Evolutionary conservation across 192 early-diverging fungal species (phyloP), one percentile per base, ranked within the genome.

Genomic region (Rhizophlyctis rosea): DNA sequence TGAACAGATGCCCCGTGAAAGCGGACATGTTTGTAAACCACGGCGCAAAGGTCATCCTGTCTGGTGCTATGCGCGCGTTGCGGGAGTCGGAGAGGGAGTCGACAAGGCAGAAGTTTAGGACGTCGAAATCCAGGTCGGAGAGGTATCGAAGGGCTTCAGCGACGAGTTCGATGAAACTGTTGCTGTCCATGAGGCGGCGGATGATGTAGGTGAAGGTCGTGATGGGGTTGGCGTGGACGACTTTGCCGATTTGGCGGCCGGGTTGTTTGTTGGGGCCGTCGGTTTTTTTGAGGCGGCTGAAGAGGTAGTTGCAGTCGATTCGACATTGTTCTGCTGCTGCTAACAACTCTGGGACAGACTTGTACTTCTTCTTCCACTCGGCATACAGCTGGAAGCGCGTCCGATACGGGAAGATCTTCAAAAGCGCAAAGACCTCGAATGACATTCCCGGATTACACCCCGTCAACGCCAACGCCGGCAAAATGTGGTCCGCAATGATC

Each of bases 131-230:
- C 30, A 94, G 81, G 3, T 82, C 72, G 18, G 85, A 83, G 31
- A 94, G 62, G 63, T 92, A 91, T 23, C 82, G 74, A 47, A 84
- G 84, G n/a, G 85, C 82, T 34, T 94, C 92, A 0, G 90, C 92
- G 48, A 94, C 73, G 0, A 76, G 72, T 5, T 76, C 68, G 9
- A 87, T 88, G 76, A 89, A 67, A 61, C 91, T 94, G 62, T 90
- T 86, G 70, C 91, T 91, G 2, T 67, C 64, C 65, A 90, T 81
- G 2, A 92, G 68, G 35, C 81, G 84, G 27, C 84, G 79, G 35
- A 91, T 72, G 32, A 90, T 81, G 50, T 83, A 76, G 0, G 74
- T 65, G 68, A 90, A 92, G 0, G 89, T 86, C 34, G 90, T 75
- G 3, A 76, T 67, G 0, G 92, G 92, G 57, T 92, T 92, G 2